A percentile compares a stretch with the other conserved stretches of the same genome.
Conservation (phyloP, 257 asterid species). For the Solanum rostratum region DNA sequence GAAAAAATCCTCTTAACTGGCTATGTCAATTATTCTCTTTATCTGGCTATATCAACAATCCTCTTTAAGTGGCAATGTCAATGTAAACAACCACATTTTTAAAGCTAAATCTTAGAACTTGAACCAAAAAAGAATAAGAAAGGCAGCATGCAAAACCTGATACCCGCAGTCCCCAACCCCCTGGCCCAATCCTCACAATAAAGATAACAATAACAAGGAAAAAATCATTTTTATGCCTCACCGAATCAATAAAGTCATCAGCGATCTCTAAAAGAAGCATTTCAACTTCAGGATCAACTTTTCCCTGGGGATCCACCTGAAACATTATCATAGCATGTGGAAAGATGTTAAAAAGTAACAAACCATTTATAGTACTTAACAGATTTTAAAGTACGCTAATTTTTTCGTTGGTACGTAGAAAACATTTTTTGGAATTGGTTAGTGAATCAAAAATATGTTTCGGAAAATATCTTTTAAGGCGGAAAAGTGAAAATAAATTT, state of each 20-base stretch:
- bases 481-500: no score
- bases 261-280: constrained; percentile 67
- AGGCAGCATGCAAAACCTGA: not conserved
- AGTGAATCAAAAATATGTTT: no score
- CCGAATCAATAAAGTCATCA: constrained; percentile 75
- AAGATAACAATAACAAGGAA: not conserved
- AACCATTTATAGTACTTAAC: not conserved
- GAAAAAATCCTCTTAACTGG: not conserved
- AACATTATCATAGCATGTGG: constrained; percentile 4
- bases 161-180: not conserved
- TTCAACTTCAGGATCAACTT: constrained; percentile 78
- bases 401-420: no score
- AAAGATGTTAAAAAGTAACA: not conserved
- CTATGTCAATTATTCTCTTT: not conserved
- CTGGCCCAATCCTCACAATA: not conserved
- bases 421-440: no score
- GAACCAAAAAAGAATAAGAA: not conserved
- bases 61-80: not conserved
- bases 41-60: not conserved
- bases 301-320: constrained; percentile 58
- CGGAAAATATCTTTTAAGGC: no score
- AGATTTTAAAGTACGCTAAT: not conserved
- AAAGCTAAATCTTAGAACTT: not conserved
- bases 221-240: constrained; percentile 21
- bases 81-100: not conserved